Evolutionary conservation across 177 flowering plant species (phyloP).

Genomic region (Vitis hybrid): DNA sequence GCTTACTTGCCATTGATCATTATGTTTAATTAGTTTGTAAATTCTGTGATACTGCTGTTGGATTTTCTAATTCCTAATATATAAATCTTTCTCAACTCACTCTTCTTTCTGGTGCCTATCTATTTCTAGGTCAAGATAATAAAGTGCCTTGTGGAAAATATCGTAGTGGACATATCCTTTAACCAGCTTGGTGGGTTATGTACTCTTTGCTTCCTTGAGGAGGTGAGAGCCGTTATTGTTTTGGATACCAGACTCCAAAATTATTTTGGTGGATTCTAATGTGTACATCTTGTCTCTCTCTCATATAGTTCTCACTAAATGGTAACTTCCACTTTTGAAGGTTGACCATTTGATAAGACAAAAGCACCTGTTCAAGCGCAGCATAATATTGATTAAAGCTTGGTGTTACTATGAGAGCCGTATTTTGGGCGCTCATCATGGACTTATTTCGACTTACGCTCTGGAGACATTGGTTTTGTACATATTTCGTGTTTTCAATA

Average conservation of each 20-base stretch:
- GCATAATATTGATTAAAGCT: slow-evolving; percentile 94
- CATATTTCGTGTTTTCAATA: slow-evolving; percentile 93
- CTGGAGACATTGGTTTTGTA: slow-evolving; percentile 96
- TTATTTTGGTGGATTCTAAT: not conserved
- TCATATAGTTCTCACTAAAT: slow-evolving; percentile 1
- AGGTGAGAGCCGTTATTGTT: slow-evolving; percentile 44
- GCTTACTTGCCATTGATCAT: too few relatives aligned
- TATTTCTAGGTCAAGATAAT: slow-evolving; percentile 84
- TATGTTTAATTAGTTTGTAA: too few relatives aligned
- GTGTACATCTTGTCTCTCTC: too few relatives aligned
- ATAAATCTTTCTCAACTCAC: too few relatives aligned
- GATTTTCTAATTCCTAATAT: not conserved
- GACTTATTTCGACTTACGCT: slow-evolving; percentile 97
- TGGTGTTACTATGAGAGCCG: slow-evolving; percentile 99
- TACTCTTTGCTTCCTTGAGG: slow-evolving; percentile 97
- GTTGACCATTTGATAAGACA: slow-evolving; percentile 83
- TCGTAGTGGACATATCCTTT: slow-evolving; percentile 98
- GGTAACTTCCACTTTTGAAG: slow-evolving; percentile 34
- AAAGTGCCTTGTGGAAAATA: slow-evolving; percentile 97
- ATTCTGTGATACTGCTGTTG: not conserved
- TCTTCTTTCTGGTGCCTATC: slow-evolving; percentile 1
- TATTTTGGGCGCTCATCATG: slow-evolving; percentile 98
- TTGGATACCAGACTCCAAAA: not conserved
- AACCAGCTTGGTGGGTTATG: slow-evolving; percentile 97
- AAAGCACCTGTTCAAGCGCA: slow-evolving; percentile 88